Evolutionary conservation across 2,329 filamentous ascomycete genomes (phyloP).

Genomic region (Fusarium sp.): DNA sequence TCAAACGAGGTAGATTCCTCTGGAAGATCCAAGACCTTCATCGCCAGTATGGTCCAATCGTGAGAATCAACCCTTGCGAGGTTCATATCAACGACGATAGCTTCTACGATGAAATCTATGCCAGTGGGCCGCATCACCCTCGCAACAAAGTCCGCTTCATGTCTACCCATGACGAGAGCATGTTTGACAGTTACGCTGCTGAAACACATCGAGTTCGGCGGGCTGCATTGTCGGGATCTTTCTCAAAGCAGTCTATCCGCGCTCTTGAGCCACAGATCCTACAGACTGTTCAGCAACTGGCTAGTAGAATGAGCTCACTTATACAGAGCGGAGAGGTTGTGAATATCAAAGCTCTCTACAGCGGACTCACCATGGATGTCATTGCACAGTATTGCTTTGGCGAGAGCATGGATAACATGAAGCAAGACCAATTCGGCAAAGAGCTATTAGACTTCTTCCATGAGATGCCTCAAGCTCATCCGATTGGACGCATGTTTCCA

Average conservation of each 20-base stretch:
- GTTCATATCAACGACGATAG: neutral
- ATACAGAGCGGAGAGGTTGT: neutral
- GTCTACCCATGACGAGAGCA: conserved; percentile 3
- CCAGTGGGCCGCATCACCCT: neutral
- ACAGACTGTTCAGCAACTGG: neutral
- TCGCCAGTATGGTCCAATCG: neutral
- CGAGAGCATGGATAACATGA: conserved; percentile 3
- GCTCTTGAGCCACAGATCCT: neutral
- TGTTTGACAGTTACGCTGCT: neutral
- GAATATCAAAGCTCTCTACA: neutral
- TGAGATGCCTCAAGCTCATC: conserved; percentile 7
- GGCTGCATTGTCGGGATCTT: neutral
- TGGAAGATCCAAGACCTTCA: neutral
- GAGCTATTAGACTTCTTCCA: neutral
- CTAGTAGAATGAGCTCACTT: neutral
- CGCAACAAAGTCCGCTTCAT: neutral
- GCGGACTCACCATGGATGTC: neutral
- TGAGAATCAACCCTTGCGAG: neutral
- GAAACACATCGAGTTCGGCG: neutral
- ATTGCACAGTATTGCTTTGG: neutral
- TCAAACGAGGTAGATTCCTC: neutral
- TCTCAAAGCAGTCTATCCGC: conserved; percentile 2
- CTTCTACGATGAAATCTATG: conserved; percentile 1
- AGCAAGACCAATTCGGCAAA: neutral
- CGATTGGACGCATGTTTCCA: neutral